These are phyloP conservation scores for Calonectria pauciramosa DNA, from an alignment of 2,329 filamentous ascomycete species.

Conservation along the genomic window DNA sequence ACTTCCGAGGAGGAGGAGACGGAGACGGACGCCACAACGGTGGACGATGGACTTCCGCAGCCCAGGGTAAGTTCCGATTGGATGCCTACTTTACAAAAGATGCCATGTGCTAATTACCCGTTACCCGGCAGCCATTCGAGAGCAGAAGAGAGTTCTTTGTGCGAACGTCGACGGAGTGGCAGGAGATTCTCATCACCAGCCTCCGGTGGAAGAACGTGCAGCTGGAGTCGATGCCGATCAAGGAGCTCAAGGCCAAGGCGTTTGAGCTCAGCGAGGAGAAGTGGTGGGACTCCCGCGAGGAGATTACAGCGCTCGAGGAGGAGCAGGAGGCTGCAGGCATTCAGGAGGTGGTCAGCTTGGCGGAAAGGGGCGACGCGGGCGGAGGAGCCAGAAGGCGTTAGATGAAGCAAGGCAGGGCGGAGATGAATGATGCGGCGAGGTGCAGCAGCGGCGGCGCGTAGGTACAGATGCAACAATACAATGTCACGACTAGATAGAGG, in stretches of 20 bases:
- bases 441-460: neutral
- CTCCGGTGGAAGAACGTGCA: slow-evolving; percentile 77
- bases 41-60: slow-evolving; percentile 83
- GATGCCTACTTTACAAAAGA: neutral
- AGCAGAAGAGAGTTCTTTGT: slow-evolving; percentile 92
- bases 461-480: slow-evolving; percentile 5
- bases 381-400: slow-evolving; percentile 52
- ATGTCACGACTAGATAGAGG: neutral
- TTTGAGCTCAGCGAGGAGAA: slow-evolving; percentile 95
- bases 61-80: slow-evolving; percentile 61
- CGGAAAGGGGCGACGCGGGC: slow-evolving; percentile 75
- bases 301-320: slow-evolving; percentile 91
- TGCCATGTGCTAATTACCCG: slow-evolving; percentile 7
- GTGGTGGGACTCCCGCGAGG: slow-evolving; percentile 98
- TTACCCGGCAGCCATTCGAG: slow-evolving; percentile 79
- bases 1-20: slow-evolving; percentile 60
- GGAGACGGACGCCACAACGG: slow-evolving; percentile 63
- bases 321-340: slow-evolving; percentile 97
- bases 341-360: slow-evolving; percentile 91
- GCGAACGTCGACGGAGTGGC: slow-evolving; percentile 90
- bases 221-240: slow-evolving; percentile 79
- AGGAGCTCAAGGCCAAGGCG: slow-evolving; percentile 92
- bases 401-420: neutral
- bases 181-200: slow-evolving; percentile 84
- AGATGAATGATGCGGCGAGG: neutral